A percentile compares a stretch with the other conserved stretches of the same genome.
Conservation (phyloP, 495 filamentous ascomycete species). For the Penicillium diatomitis region DNA sequence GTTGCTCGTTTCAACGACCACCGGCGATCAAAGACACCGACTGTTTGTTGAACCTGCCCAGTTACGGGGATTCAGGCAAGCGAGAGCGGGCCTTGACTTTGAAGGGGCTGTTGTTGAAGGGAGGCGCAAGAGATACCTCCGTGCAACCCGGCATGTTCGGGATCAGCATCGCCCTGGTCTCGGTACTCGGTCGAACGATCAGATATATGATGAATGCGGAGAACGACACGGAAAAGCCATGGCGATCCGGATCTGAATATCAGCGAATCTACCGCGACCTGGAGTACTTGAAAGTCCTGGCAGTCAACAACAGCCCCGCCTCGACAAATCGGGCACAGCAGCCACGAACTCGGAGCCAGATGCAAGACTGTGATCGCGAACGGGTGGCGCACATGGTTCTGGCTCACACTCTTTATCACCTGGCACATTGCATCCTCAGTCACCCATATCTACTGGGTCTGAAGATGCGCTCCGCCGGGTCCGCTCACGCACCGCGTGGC, state of each 20-base stretch:
- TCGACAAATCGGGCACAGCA: constrained; percentile 1
- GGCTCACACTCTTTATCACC: constrained; percentile 18
- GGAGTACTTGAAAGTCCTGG: constrained; percentile 16
- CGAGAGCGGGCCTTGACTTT: background rate
- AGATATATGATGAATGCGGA: constrained; percentile 17
- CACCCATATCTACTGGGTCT: constrained; percentile 19
- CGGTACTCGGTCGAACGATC: constrained; percentile 14
- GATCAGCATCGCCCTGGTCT: constrained; percentile 10
- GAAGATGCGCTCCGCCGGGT: constrained; percentile 3
- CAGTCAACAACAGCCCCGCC: constrained; percentile 7
- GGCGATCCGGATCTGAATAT: constrained; percentile 15
- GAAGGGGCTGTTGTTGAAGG: constrained; percentile 5
- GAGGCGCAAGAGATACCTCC: background rate
- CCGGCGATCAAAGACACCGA: constrained; percentile 17
- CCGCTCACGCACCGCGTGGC: constrained; percentile 2
- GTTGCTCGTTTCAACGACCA: constrained; percentile 19
- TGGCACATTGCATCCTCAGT: constrained; percentile 19
- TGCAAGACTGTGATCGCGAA: constrained; percentile 8
- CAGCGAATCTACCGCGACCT: constrained; percentile 10
- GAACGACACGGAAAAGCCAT: constrained; percentile 7
- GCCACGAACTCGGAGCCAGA: background rate
- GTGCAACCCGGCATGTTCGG: constrained; percentile 8
- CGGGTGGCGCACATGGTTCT: constrained; percentile 18
- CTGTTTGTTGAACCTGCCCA: constrained; percentile 17
- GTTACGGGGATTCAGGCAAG: constrained; percentile 1